Percentiles rank a stretch among this genome's conserved stretches.
phyloP scores from a whole-genome alignment of 345 rosid genomes.

The Salix koriyanagi region DNA sequence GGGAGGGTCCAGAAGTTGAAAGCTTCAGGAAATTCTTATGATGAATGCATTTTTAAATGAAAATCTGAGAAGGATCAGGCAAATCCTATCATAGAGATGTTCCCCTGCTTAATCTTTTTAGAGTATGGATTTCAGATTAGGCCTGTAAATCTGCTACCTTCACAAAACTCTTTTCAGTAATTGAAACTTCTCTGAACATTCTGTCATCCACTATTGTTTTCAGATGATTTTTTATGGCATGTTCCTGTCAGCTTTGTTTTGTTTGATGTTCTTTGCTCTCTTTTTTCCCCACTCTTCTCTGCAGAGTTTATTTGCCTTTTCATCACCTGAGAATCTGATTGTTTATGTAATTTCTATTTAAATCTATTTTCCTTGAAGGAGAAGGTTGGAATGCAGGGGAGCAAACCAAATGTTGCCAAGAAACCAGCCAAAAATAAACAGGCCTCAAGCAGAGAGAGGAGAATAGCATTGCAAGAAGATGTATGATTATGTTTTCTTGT shows the following conservation, averaged over 20 bases:
- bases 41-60: conserved; percentile 4
- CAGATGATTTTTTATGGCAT: not conserved
- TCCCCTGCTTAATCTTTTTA: not conserved
- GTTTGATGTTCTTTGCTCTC: not conserved
- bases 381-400: conserved; percentile 45
- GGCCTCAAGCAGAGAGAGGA: conserved; percentile 44
- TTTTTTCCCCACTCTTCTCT: not conserved
- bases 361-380: conserved; percentile 20
- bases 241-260: not conserved
- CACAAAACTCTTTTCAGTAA: not conserved
- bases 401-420: conserved; percentile 22
- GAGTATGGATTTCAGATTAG: not conserved
- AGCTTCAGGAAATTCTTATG: conserved; percentile 14
- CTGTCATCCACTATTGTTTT: not conserved
- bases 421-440: conserved; percentile 36
- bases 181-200: not conserved
- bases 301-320: not conserved
- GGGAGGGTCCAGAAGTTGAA: conserved; percentile 24
- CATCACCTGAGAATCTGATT: not conserved
- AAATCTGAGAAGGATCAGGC: conserved; percentile 14
- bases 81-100: not conserved
- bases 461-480: conserved; percentile 66
- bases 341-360: not conserved
- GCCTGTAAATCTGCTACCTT: not conserved
- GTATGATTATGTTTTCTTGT: conserved; percentile 27